Percentiles rank a stretch among this genome's conserved stretches.
phyloP scores from a whole-genome alignment of 139 green algal species.

The Chlamydomonas sphaeroides region DNA sequence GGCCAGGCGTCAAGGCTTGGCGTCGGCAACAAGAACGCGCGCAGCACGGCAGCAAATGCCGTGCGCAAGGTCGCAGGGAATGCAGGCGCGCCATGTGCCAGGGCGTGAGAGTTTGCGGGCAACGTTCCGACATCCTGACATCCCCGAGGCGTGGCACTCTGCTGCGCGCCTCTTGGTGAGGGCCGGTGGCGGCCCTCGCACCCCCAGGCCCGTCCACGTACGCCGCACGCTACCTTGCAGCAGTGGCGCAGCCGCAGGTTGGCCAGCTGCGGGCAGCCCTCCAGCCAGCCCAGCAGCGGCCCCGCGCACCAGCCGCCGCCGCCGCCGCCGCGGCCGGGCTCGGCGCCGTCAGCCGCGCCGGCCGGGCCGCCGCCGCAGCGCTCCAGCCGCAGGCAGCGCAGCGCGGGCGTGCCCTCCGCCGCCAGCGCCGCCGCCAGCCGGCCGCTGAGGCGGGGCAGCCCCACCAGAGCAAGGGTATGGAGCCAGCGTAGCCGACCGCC shows the following conservation, averaged over 20 bases:
- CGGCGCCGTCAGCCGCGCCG: not conserved
- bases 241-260: constrained; percentile 40
- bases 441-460: not conserved
- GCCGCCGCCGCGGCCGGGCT: not conserved
- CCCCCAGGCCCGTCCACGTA: not conserved
- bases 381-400: constrained; percentile 20
- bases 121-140: not conserved
- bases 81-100: too few relatives aligned
- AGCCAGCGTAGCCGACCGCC: not conserved
- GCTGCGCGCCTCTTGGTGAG: too few relatives aligned
- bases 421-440: not conserved
- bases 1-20: too few relatives aligned
- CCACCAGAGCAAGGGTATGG: constrained; percentile 25
- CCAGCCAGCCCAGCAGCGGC: constrained; percentile 8
- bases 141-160: too few relatives aligned
- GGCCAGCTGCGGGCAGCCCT: not conserved
- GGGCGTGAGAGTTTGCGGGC: too few relatives aligned
- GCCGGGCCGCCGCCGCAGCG: not conserved
- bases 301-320: not conserved
- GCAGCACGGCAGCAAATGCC: too few relatives aligned
- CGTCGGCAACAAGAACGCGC: too few relatives aligned
- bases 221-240: not conserved
- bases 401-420: not conserved
- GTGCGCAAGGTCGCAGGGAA: too few relatives aligned
- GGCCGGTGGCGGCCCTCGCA: too few relatives aligned